Evolutionary conservation across 805 yeast genomes (phyloP), one percentile per base, ranked within the genome.

Genomic region (Candida vaughaniae): DNA sequence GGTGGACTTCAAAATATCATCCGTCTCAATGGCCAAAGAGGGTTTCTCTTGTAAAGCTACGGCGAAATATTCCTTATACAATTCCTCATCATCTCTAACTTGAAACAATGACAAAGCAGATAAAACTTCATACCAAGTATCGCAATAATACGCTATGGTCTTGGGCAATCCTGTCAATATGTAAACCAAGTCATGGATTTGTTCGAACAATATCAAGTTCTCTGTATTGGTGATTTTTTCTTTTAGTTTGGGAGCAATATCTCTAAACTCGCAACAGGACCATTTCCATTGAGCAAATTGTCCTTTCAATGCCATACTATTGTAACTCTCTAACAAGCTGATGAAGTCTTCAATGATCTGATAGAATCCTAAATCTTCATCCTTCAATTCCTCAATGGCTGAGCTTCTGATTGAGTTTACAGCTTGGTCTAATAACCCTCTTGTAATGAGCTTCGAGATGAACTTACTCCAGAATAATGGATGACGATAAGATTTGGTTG

Each of bases 61-160:
- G 12, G 58, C 47, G 36, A 50, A 66, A 46, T 59, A 67, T 19
- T 66, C 70, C 5, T 49, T 27, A 39, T 55, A 67, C 3, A 66
- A 49, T 3, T 47, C 27, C 5, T 41, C 48, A 16, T 51, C 48
- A 78, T 88, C 59, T 35, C 73, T 56, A 1, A 83, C 70, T 50
- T 80, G 80, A 51, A 66, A 85, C 25, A 80, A 58, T 7, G 78
- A 53, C n/a, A 80, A 65, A 6, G 78, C 77, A 26, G 71, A 61
- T 26, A 77, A 69, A 10, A 80, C 66, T 51, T 85, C 93, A 52
- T 80, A 83, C 95, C 95, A 85, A 0, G 76, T 58, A 5, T 66
- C 63, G 11, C 85, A 72, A 48, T 64, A 67, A 11, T 65, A 63
- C 3, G 77, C 53, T 16, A 82, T 82, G 3, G 78, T 65, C 25